phyloP scores from a whole-genome alignment of 768 basidiomycete species.

The Leccinum subgranulosum region DNA sequence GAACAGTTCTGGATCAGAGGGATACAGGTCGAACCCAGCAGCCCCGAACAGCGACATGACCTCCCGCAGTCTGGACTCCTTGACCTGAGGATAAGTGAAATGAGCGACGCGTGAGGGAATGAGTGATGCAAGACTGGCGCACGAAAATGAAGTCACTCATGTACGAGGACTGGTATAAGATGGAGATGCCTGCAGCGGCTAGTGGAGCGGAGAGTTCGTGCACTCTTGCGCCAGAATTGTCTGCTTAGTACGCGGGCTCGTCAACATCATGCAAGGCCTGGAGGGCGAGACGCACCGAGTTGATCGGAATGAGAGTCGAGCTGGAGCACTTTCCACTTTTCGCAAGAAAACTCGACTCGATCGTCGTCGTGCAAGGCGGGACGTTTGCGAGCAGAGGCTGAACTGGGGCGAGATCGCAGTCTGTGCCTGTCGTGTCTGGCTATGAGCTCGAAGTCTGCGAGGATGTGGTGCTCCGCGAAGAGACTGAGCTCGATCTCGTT shows the following conservation, averaged over 20 bases:
- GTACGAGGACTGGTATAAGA: conserved; percentile 80
- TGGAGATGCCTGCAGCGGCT: conserved; percentile 74
- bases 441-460: conserved; percentile 59
- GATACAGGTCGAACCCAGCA: conserved; percentile 66
- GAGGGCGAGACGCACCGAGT: conserved; percentile 44
- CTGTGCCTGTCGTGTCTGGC: conserved; percentile 54
- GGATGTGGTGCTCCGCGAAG: conserved; percentile 58
- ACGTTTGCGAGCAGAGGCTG: conserved; percentile 29
- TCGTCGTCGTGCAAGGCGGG: conserved; percentile 37
- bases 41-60: conserved; percentile 56
- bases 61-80: conserved; percentile 59
- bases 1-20: conserved; percentile 40
- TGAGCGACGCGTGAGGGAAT: neutral
- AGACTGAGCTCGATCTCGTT: conserved; percentile 78
- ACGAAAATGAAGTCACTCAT: conserved; percentile 83
- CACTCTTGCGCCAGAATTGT: conserved; percentile 68
- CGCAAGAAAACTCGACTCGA: conserved; percentile 62
- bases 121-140: conserved; percentile 24
- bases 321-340: conserved; percentile 77
- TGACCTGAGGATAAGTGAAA: conserved; percentile 45
- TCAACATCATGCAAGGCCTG: conserved; percentile 2
- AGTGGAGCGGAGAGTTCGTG: conserved; percentile 74
- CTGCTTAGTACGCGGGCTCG: conserved; percentile 31
- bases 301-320: conserved; percentile 77
- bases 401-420: conserved; percentile 41